phyloP scores from a whole-genome alignment of 2,329 filamentous ascomycete species.

The Cadophora malorum region DNA sequence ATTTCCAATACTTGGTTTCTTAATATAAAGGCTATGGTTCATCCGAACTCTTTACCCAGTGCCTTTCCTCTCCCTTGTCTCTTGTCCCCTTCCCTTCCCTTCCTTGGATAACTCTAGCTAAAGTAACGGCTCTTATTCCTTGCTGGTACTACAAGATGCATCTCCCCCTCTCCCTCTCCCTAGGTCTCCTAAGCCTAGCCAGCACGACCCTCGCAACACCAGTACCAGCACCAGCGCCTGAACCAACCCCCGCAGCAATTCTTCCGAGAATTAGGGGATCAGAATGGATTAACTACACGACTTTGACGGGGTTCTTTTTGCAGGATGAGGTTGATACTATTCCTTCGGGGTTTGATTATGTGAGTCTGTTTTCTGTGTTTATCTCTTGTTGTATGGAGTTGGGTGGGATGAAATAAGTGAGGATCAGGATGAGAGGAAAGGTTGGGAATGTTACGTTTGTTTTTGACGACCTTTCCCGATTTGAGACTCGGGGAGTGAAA shows the following conservation, averaged over 20 bases:
- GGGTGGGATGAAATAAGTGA: too few relatives aligned
- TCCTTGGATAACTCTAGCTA: too few relatives aligned
- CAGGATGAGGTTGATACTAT: constrained; percentile 66
- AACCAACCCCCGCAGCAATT: constrained; percentile 17
- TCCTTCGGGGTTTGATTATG: constrained; percentile 67
- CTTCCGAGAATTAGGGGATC: constrained; percentile 7
- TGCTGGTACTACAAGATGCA: too few relatives aligned
- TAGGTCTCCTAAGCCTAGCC: constrained; percentile 1
- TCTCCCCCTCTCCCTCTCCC: neutral
- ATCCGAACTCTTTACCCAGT: neutral
- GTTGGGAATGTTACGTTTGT: too few relatives aligned
- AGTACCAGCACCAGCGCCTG: constrained; percentile 13
- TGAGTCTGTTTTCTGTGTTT: constrained; percentile 51
- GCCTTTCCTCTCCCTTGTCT: neutral
- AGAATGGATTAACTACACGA: constrained; percentile 59
- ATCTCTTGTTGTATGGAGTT: too few relatives aligned
- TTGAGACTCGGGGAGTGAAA: too few relatives aligned
- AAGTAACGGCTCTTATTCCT: too few relatives aligned
- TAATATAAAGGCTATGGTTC: neutral
- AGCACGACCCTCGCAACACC: neutral
- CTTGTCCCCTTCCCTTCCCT: neutral
- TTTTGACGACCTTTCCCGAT: too few relatives aligned
- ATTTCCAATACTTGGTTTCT: neutral
- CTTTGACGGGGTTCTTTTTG: constrained; percentile 66
- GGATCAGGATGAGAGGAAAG: too few relatives aligned